A percentile compares a stretch with the other conserved stretches of the same genome.
These are phyloP conservation scores for Lindgomyces ingoldianus DNA, from an alignment of 495 filamentous ascomycete genomes.

Conservation along the genomic window DNA sequence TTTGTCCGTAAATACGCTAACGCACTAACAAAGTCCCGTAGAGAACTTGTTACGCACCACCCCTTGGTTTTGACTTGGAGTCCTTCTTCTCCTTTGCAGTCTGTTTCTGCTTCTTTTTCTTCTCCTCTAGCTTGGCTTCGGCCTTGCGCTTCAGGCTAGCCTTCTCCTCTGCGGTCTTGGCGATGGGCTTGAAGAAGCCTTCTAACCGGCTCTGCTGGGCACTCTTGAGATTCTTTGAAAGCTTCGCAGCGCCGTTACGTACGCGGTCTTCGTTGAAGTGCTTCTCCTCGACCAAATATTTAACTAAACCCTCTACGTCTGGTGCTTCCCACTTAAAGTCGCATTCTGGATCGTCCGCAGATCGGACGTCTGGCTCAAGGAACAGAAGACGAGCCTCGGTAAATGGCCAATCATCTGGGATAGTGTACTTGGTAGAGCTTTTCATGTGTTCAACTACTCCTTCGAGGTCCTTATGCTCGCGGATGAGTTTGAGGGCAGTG, in stretches of 20 bases:
- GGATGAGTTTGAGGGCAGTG: constrained; percentile 90
- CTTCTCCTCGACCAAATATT: constrained; percentile 90
- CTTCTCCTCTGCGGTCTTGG: constrained; percentile 82
- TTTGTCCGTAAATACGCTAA: too few relatives aligned
- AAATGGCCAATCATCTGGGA: constrained; percentile 93
- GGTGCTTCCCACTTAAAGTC: constrained; percentile 98
- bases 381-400: constrained; percentile 90
- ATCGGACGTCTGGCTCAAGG: constrained; percentile 81
- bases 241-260: constrained; percentile 67
- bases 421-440: constrained; percentile 69
- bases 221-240: constrained; percentile 85
- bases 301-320: constrained; percentile 81
- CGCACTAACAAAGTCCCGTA: neutral
- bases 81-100: constrained; percentile 87
- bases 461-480: constrained; percentile 83
- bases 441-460: constrained; percentile 78
- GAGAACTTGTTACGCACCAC: constrained; percentile 31
- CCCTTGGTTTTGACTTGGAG: constrained; percentile 82
- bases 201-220: constrained; percentile 89
- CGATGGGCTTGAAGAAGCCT: constrained; percentile 96
- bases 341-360: constrained; percentile 80
- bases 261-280: constrained; percentile 96
- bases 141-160: constrained; percentile 85
- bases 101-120: constrained; percentile 91
- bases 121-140: constrained; percentile 81